These are phyloP conservation scores for Mycena capillaripes DNA, from an alignment of 768 basidiomycete genomes.

Conservation along the genomic window DNA sequence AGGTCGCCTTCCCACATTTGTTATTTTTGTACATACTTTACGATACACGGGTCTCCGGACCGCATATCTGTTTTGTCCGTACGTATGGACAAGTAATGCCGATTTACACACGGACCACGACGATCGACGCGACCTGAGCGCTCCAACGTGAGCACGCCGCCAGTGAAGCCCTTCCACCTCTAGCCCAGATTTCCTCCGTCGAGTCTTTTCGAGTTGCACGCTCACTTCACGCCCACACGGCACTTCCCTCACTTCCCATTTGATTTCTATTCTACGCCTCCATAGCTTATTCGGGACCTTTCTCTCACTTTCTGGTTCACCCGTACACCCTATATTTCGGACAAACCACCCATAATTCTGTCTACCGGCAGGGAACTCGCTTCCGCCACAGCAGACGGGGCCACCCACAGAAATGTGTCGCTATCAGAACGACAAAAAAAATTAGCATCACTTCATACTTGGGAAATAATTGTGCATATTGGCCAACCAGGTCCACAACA, in stretches of 20 bases:
- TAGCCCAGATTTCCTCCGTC: not conserved
- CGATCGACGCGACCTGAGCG: not conserved
- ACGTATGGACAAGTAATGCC: not conserved
- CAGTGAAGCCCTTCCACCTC: not conserved
- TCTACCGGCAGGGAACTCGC: not conserved
- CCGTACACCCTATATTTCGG: not conserved
- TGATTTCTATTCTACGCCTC: not conserved
- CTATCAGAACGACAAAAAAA: no score
- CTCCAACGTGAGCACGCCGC: not conserved
- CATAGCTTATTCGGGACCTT: not conserved
- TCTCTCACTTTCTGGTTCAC: not conserved
- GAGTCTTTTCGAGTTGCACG: no score
- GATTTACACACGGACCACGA: not conserved
- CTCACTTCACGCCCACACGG: not conserved
- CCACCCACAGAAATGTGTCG: no score
- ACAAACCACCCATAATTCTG: not conserved
- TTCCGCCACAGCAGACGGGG: not conserved
- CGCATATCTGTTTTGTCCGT: constrained; percentile 1
- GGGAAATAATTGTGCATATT: no score
- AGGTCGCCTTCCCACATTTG: no score
- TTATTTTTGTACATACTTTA: not conserved
- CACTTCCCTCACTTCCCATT: not conserved
- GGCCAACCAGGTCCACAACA: no score
- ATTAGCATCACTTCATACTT: no score
- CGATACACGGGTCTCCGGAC: not conserved